A percentile compares a stretch with the other conserved stretches of the same genome.
Conservation (phyloP, 495 filamentous ascomycete genomes). For the Daldinia loculata region DNA sequence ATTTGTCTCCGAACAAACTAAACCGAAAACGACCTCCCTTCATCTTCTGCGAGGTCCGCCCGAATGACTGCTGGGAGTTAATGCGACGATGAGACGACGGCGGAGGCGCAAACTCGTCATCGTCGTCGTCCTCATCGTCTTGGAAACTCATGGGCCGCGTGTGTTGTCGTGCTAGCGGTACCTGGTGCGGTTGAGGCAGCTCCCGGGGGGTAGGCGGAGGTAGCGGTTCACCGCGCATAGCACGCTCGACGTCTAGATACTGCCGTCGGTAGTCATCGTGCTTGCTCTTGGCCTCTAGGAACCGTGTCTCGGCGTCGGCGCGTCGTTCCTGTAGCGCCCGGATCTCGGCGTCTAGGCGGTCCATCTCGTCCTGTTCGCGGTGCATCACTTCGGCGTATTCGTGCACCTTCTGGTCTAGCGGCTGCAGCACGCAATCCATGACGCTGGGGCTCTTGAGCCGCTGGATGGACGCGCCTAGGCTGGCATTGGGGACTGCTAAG, state of each 20-base stretch:
- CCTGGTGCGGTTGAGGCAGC: slow-evolving; percentile 38
- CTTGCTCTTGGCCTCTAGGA: slow-evolving; percentile 45
- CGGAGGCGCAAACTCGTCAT: slow-evolving; percentile 38
- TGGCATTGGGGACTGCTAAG: slow-evolving; percentile 11
- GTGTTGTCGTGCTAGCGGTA: slow-evolving; percentile 27
- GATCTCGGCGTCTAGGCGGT: slow-evolving; percentile 42
- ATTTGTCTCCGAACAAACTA: slow-evolving; percentile 41
- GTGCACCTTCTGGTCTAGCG: slow-evolving; percentile 43
- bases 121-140: slow-evolving; percentile 41
- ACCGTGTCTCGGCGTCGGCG: slow-evolving; percentile 41
- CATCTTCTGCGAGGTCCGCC: slow-evolving; percentile 42
- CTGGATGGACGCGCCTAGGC: slow-evolving; percentile 33
- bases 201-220: slow-evolving; percentile 36
- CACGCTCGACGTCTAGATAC: slow-evolving; percentile 43
- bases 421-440: slow-evolving; percentile 45
- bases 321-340: slow-evolving; percentile 42
- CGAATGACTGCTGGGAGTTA: slow-evolving; percentile 48
- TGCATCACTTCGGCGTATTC: slow-evolving; percentile 44
- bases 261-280: slow-evolving; percentile 46
- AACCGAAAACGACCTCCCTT: slow-evolving; percentile 45
- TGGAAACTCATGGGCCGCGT: slow-evolving; percentile 45
- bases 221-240: slow-evolving; percentile 38
- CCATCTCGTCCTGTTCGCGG: slow-evolving; percentile 45
- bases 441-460: slow-evolving; percentile 47
- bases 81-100: slow-evolving; percentile 41